Evolutionary conservation across 1,284 basidiomycete species (phyloP).

Genomic region (Tilletia caries): DNA sequence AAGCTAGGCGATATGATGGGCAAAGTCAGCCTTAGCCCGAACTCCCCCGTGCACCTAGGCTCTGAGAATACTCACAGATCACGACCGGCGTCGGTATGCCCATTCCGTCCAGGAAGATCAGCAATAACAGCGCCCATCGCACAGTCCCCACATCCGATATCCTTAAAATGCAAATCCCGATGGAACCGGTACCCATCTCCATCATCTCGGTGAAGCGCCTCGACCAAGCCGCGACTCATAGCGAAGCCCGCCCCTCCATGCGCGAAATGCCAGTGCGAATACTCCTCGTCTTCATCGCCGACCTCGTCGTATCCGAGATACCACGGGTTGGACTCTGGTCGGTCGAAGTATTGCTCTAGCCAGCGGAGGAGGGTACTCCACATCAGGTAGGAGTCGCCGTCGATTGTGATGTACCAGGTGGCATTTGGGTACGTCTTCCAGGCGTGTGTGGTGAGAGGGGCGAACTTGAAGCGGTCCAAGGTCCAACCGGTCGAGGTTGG

Average conservation of each 20-base stretch:
- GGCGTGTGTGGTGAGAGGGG: not conserved
- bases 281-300: not conserved
- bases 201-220: not conserved
- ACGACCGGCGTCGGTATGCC: constrained; percentile 2
- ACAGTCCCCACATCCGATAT: constrained; percentile 6
- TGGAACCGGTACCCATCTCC: not conserved
- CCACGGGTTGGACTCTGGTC: not conserved
- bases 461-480: constrained; percentile 12
- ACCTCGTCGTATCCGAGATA: constrained; percentile 12
- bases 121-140: not conserved
- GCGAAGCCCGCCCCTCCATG: constrained; percentile 1
- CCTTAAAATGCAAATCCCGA: not conserved
- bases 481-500: not conserved
- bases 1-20: no score
- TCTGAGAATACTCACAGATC: not conserved
- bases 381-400: not conserved
- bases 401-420: constrained; percentile 1
- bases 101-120: not conserved
- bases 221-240: not conserved
- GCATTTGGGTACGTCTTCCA: constrained; percentile 3
- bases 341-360: not conserved
- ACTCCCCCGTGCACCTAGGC: no score
- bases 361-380: not conserved
- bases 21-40: no score
- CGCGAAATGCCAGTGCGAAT: not conserved